Evolutionary conservation across 2,329 filamentous ascomycete species (phyloP), one percentile per base, ranked within the genome.

Genomic region (Aureobasidium sp.): DNA sequence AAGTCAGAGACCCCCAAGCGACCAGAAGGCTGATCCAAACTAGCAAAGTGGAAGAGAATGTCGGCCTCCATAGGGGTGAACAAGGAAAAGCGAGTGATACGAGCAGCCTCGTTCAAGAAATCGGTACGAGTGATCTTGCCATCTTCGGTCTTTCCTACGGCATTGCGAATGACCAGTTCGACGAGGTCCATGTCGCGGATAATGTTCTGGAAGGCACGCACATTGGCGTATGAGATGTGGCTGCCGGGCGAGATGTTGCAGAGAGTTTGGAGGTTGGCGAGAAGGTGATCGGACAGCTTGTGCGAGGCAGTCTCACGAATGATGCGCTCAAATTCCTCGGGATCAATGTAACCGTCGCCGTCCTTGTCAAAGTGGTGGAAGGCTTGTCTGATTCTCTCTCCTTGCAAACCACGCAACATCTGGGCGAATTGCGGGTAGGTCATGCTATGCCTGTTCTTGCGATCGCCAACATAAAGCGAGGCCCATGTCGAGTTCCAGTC

Each of bases 31-130:
- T 93, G 85, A 66, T 96, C 89, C 52, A 97, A 78, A 57, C 90
- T 88, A 56, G 93, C 93, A 70, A 98, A 98, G 74, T 97, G 93
- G 78, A 98, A 98, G 35, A 98, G 81, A 58, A 98, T 95, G 66
- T 98, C 93, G 35, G 91, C 90, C 71, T 98, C 93, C 90, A 97
- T 96, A 11, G 93, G 93, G 0, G 93, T 97, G 72, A 97, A 96
- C 30, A 94, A 81, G 11, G 90, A 94, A 76, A 96, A 98, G 58
- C 93, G 85, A 21, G 91, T 95, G 64, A 93, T 84, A 59, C 85
- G 85, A 39, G 91, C 85, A 10, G 93, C 91, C 74, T 96, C 90
- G 70, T 95, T 91, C 58, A 97, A 74, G 72, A 98, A 98, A 65
- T 97, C 93, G 38, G 89, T 80, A 49, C 90, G 83, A 4, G 91